Evolutionary conservation across 768 basidiomycete genomes (phyloP).

Genomic region (Lactarius trivialis): DNA sequence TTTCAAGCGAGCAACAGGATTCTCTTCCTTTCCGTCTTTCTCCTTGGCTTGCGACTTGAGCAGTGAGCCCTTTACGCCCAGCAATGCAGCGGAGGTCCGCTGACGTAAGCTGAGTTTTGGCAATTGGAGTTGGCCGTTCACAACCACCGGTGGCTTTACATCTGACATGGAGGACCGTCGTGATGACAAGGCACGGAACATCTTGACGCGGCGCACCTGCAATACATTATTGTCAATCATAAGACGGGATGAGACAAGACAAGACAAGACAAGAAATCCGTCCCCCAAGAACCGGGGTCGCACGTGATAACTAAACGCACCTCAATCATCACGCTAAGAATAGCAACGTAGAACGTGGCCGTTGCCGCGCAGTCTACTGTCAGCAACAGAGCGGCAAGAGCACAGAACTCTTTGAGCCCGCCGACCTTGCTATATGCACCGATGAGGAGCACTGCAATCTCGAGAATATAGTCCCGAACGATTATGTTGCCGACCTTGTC

Average conservation of each 20-base stretch:
- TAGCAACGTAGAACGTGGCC: slow-evolving; percentile 83
- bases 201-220: slow-evolving; percentile 67
- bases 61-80: slow-evolving; percentile 48
- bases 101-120: slow-evolving; percentile 26
- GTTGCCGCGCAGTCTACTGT: slow-evolving; percentile 82
- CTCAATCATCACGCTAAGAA: slow-evolving; percentile 95
- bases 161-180: slow-evolving; percentile 27
- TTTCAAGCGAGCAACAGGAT: slow-evolving; percentile 84
- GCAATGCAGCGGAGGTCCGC: slow-evolving; percentile 28
- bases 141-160: slow-evolving; percentile 20
- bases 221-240: slow-evolving; percentile 7
- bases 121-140: slow-evolving; percentile 23
- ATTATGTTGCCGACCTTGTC: slow-evolving; percentile 73
- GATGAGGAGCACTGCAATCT: slow-evolving; percentile 81
- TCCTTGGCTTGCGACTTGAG: slow-evolving; percentile 33
- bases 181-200: slow-evolving; percentile 46
- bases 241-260: slow-evolving; percentile 12
- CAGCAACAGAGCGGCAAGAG: slow-evolving; percentile 85
- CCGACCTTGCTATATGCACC: slow-evolving; percentile 85
- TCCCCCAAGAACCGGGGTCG: slow-evolving; percentile 6
- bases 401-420: slow-evolving; percentile 90
- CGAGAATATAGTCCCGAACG: slow-evolving; percentile 88
- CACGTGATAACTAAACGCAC: slow-evolving; percentile 36
- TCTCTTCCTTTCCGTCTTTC: slow-evolving; percentile 47
- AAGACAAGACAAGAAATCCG: slow-evolving; percentile 10